Base-by-base conservation (phyloP, 768 basidiomycete species). In the Pleurotus eryngii region DNA sequence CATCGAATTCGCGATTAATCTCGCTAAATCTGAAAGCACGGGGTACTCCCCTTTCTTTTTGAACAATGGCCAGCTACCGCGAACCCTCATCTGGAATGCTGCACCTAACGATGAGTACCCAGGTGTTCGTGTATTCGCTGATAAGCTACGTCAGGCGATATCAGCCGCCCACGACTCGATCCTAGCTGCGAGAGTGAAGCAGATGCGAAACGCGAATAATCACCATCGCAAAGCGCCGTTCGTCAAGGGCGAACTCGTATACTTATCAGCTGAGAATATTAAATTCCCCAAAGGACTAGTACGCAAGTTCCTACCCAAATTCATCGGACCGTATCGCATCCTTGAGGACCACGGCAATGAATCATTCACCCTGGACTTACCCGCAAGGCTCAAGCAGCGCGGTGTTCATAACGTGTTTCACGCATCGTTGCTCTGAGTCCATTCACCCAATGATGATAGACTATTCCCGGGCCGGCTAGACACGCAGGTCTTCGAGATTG, bases 271-370 rank as follows among this genome's bases (percentile, higher is more conserved):
- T 1, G 49, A 64, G 12, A 57, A 71, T 59, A 58, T 35, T 58
- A 67, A 4, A 67, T 65, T 57, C 56, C 61, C 42, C 20, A 63
- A 63, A 4, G 59, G 62, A 11, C 63, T 61, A 0, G 67, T 70
- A 0, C 66, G 70, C 0, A 76, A 76, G 46, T 72, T 74, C 48
- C 66, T 75, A 55, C 68, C 67, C 0, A 59, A 63, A 0, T 72
- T 43, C 18, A 61, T 74, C 40, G 57, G 68, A 0, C 68, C 61
- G 0, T 68, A 67, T 35, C 17, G 5, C 1, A 56, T 76, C 8
- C 9, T 49, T 0, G 26, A 61, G 22, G 46, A 42, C 18, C 59
- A 1, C 30, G 59, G 55, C 1, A 35, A 35, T 9, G 9, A 35
- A 0, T 35, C 30, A 9, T 35, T 35, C 8, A 35, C 30, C 8